Conservation (phyloP, 2,329 filamentous ascomycete species). For the Sporothrix humicola region DNA sequence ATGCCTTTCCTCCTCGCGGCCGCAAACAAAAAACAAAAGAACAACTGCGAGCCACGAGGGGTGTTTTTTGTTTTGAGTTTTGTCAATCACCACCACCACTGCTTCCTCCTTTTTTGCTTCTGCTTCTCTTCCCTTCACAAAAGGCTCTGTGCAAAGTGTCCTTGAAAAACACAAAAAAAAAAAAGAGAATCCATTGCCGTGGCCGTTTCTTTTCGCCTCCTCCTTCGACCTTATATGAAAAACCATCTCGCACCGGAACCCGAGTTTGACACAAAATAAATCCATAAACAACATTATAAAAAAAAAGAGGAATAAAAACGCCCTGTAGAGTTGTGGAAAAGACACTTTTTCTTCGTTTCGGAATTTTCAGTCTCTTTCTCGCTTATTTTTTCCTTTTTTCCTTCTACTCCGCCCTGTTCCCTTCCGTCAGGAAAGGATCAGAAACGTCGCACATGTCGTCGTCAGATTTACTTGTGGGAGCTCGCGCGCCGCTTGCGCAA, state of each 20-base stretch:
- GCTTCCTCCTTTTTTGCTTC: conserved; percentile 36
- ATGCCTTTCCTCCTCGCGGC: conserved; percentile 17
- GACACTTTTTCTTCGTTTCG: conserved; percentile 10
- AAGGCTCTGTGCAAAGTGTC: conserved; percentile 57
- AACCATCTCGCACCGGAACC: not conserved
- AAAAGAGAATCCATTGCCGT: conserved; percentile 29
- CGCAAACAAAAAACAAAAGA: conserved; percentile 25
- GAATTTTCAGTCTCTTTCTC: conserved; percentile 19
- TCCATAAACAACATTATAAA: conserved; percentile 25
- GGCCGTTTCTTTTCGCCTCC: not conserved
- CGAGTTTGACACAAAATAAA: conserved; percentile 26
- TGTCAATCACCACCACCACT: not conserved
- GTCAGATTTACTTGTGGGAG: conserved; percentile 76
- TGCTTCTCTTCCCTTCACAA: conserved; percentile 49
- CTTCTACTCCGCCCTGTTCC: conserved; percentile 4
- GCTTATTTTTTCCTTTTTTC: conserved; percentile 17
- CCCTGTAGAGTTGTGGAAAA: conserved; percentile 5
- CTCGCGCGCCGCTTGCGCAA: conserved; percentile 95
- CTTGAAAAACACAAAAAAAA: conserved; percentile 29
- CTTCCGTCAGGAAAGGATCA: not conserved
- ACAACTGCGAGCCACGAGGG: conserved; percentile 15
- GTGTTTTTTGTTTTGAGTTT: conserved; percentile 3
- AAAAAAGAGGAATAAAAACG: conserved; percentile 28
- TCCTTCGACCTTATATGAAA: not conserved
- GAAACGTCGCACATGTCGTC: conserved; percentile 23